phyloP scores from a whole-genome alignment of 495 filamentous ascomycete genomes.

The Astrothelium subdiscretum region DNA sequence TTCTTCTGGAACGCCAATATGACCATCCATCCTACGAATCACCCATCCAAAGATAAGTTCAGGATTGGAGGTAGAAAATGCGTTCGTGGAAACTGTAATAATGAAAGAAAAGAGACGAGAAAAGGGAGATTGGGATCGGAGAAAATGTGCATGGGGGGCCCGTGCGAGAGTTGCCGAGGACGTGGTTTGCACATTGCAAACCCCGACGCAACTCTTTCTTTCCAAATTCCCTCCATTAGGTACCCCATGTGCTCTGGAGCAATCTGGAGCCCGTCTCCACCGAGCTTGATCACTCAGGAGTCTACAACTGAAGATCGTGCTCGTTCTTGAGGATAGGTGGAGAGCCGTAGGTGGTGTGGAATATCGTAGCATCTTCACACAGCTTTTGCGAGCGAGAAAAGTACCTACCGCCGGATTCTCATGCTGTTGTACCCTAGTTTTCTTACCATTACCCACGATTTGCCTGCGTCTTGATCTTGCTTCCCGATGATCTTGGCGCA shows the following conservation, averaged over 20 bases:
- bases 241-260: too few species aligned
- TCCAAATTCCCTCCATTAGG: too few species aligned
- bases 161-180: background rate
- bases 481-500: slow-evolving; percentile 27
- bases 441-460: slow-evolving; percentile 18
- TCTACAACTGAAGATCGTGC: background rate
- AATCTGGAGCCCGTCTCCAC: too few species aligned
- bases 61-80: slow-evolving; percentile 26
- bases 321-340: too few species aligned
- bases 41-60: background rate
- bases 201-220: too few species aligned
- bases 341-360: too few species aligned
- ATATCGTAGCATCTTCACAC: too few species aligned
- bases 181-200: too few species aligned
- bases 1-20: slow-evolving; percentile 28
- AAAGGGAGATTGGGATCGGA: background rate
- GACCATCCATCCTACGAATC: slow-evolving; percentile 21
- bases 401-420: too few species aligned
- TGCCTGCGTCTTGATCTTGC: slow-evolving; percentile 26
- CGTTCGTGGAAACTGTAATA: slow-evolving; percentile 25
- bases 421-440: too few species aligned
- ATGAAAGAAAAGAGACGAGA: slow-evolving; percentile 9
- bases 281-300: too few species aligned
- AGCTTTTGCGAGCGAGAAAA: too few species aligned
- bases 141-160: background rate